Percentiles rank a stretch among this genome's conserved stretches.
Conservation (phyloP, 331 rosid species). For the Arachis monticola region DNA sequence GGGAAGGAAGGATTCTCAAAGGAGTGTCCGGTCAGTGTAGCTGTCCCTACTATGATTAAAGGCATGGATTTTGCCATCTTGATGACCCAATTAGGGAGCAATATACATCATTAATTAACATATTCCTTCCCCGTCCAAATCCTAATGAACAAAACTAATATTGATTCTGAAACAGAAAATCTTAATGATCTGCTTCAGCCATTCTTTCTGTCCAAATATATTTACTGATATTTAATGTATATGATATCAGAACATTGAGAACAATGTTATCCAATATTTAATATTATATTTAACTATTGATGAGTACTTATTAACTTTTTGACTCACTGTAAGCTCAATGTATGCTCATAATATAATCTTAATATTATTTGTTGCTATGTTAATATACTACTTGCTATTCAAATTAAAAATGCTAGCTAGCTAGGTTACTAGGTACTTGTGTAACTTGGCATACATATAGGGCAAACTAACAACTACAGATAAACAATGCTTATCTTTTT, state of each 20-base stretch:
- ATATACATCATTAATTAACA: constrained; percentile 39
- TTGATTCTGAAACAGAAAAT: constrained; percentile 17
- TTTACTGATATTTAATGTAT: background rate
- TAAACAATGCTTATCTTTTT: background rate
- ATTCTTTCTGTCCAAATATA: background rate
- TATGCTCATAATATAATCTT: background rate
- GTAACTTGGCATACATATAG: background rate
- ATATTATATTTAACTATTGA: no score
- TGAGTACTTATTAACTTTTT: no score
- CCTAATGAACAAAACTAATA: constrained; percentile 12
- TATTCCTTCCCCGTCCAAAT: background rate
- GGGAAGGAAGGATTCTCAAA: constrained; percentile 78
- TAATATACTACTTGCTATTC: background rate
- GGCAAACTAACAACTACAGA: background rate
- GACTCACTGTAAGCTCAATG: no score
- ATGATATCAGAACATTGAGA: background rate
- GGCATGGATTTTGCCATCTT: constrained; percentile 86
- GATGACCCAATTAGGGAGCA: constrained; percentile 56
- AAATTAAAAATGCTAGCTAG: background rate
- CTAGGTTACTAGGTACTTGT: no score
- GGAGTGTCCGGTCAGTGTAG: constrained; percentile 58
- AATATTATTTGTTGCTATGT: background rate
- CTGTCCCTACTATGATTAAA: constrained; percentile 73
- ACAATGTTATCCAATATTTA: background rate
- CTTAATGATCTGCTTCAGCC: constrained; percentile 30